These are phyloP conservation scores for Sporisorium graminicola DNA, from an alignment of 1,284 basidiomycete genomes.

Conservation along the genomic window DNA sequence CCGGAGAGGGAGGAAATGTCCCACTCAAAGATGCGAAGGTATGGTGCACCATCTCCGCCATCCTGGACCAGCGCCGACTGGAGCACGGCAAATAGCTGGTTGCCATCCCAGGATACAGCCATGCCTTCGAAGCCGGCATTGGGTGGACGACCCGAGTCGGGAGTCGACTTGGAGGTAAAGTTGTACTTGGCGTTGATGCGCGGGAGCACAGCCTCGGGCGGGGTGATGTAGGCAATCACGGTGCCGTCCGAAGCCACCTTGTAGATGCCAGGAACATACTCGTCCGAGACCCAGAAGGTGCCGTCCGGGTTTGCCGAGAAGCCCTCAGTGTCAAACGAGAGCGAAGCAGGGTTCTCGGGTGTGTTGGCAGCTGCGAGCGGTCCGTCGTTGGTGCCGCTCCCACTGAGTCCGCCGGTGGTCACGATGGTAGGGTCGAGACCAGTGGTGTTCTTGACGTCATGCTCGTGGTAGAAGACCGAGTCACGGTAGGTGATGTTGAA, in stretches of 20 bases:
- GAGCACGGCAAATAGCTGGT: conserved; percentile 76
- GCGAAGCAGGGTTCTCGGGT: conserved; percentile 61
- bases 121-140: conserved; percentile 78
- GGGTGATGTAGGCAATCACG: conserved; percentile 76
- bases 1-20: conserved; percentile 35
- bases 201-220: conserved; percentile 75
- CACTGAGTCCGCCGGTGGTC: conserved; percentile 69
- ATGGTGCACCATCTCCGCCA: conserved; percentile 68
- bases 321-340: conserved; percentile 77
- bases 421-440: conserved; percentile 76
- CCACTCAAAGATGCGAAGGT: conserved; percentile 41
- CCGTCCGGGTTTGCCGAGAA: conserved; percentile 76
- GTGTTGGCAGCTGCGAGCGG: conserved; percentile 70
- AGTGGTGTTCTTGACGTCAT: conserved; percentile 72
- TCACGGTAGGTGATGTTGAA: conserved; percentile 74
- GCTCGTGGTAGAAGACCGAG: conserved; percentile 76
- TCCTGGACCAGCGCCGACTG: conserved; percentile 79
- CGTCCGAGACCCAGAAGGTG: conserved; percentile 73
- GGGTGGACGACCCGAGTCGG: conserved; percentile 70
- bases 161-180: conserved; percentile 75
- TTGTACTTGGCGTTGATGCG: conserved; percentile 73
- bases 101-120: conserved; percentile 74
- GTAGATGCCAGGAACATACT: conserved; percentile 81
- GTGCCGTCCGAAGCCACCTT: conserved; percentile 73
- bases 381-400: conserved; percentile 35